Evolutionary conservation across 1,139 yeast species (phyloP).

Genomic region (Kodamaea sp.): DNA sequence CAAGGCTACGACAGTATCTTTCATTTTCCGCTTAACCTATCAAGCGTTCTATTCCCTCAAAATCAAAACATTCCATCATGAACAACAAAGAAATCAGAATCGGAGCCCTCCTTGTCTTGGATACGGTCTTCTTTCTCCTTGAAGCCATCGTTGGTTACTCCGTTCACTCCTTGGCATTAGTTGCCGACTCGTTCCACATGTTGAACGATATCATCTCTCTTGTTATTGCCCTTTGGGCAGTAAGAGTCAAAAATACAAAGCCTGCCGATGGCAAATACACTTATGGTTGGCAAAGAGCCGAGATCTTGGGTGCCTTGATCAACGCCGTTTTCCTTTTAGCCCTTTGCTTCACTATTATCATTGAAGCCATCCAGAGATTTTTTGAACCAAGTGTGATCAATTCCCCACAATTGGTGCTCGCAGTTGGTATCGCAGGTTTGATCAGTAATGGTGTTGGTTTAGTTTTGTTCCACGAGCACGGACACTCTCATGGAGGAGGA

Average conservation of each 20-base stretch:
- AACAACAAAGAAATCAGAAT: slow-evolving; percentile 73
- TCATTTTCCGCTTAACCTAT: no score
- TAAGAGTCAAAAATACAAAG: slow-evolving; percentile 77
- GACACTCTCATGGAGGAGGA: slow-evolving; percentile 61
- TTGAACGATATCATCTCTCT: slow-evolving; percentile 90
- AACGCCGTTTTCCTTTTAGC: slow-evolving; percentile 93
- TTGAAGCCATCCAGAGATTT: slow-evolving; percentile 91
- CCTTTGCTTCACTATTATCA: slow-evolving; percentile 84
- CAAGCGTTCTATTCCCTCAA: no score
- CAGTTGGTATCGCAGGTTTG: slow-evolving; percentile 83
- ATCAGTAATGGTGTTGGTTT: slow-evolving; percentile 81
- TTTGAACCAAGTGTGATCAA: slow-evolving; percentile 76
- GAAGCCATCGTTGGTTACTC: slow-evolving; percentile 86
- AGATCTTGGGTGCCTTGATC: slow-evolving; percentile 87
- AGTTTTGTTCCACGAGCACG: slow-evolving; percentile 88
- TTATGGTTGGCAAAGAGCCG: slow-evolving; percentile 97
- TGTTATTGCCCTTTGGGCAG: slow-evolving; percentile 95
- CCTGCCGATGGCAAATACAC: slow-evolving; percentile 88
- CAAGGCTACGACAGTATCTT: no score
- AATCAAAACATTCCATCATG: slow-evolving; percentile 24
- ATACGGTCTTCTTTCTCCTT: slow-evolving; percentile 78
- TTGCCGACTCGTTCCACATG: slow-evolving; percentile 98
- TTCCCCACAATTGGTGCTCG: slow-evolving; percentile 76
- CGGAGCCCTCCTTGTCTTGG: slow-evolving; percentile 68
- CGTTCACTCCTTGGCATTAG: slow-evolving; percentile 87